A percentile compares a stretch with the other conserved stretches of the same genome.
Evolutionary conservation across 2,329 filamentous ascomycete species (phyloP).

Genomic region (Decorospora gaudefroyi): DNA sequence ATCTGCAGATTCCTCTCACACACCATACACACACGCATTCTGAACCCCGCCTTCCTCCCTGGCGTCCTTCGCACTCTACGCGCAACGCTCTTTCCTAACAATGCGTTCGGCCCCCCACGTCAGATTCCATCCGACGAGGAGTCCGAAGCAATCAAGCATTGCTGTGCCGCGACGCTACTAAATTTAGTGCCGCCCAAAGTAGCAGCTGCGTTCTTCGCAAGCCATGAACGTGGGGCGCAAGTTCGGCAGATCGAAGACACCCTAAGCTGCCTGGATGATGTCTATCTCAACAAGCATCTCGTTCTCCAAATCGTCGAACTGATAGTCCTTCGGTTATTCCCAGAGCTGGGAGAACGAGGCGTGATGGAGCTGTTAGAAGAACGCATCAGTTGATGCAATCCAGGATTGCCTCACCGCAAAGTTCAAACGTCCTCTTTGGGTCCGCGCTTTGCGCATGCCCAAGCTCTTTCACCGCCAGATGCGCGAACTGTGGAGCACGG

Average conservation of each 20-base stretch:
- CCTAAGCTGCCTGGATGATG: slow-evolving; percentile 75
- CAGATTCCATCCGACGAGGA: slow-evolving; percentile 63
- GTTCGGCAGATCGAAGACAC: slow-evolving; percentile 64
- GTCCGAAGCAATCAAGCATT: slow-evolving; percentile 65
- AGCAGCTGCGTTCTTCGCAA: slow-evolving; percentile 40
- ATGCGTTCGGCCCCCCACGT: slow-evolving; percentile 68
- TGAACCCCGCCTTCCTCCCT: slow-evolving; percentile 53
- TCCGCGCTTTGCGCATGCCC: slow-evolving; percentile 20
- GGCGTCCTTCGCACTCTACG: slow-evolving; percentile 68
- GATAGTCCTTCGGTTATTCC: slow-evolving; percentile 78
- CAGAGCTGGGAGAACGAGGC: slow-evolving; percentile 76
- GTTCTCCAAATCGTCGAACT: slow-evolving; percentile 82
- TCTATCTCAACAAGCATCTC: slow-evolving; percentile 91
- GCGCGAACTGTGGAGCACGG: slow-evolving; percentile 16
- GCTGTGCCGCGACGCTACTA: slow-evolving; percentile 65
- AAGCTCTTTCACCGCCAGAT: slow-evolving; percentile 29
- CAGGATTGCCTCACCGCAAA: not conserved
- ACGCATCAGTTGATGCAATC: slow-evolving; percentile 56
- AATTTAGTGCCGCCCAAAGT: slow-evolving; percentile 54
- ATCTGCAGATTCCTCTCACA: slow-evolving; percentile 53
- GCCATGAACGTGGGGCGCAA: slow-evolving; percentile 54
- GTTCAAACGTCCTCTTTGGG: slow-evolving; percentile 4
- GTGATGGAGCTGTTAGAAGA: slow-evolving; percentile 75
- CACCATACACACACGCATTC: slow-evolving; percentile 49
- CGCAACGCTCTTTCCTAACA: slow-evolving; percentile 83